These are phyloP conservation scores for Cryptococcus sp. DNA, from an alignment of 1,284 basidiomycete genomes.

Conservation along the genomic window DNA sequence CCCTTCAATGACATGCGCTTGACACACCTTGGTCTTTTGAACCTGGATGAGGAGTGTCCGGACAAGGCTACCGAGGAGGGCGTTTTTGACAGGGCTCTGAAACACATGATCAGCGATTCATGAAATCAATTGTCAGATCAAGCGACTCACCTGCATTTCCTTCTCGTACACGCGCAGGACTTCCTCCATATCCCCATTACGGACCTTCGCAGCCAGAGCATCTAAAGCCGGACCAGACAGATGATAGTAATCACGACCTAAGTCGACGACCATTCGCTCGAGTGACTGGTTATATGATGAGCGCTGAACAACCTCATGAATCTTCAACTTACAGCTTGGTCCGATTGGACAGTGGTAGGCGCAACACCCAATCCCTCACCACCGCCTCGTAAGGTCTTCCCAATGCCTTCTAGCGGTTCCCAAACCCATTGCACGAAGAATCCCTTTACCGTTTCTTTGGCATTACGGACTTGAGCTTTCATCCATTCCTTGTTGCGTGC, in stretches of 20 bases:
- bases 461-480: slow-evolving; percentile 62
- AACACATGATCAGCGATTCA: not conserved
- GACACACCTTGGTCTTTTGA: slow-evolving; percentile 87
- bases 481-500: slow-evolving; percentile 51
- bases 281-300: slow-evolving; percentile 64
- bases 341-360: slow-evolving; percentile 49
- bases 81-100: slow-evolving; percentile 73
- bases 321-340: slow-evolving; percentile 39
- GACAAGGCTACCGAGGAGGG: slow-evolving; percentile 76
- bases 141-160: slow-evolving; percentile 67
- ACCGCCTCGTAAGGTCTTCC: slow-evolving; percentile 69
- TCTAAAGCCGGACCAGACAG: slow-evolving; percentile 63
- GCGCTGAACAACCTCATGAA: not conserved
- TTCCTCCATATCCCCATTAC: slow-evolving; percentile 80
- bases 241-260: slow-evolving; percentile 72
- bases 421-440: slow-evolving; percentile 85
- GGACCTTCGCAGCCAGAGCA: slow-evolving; percentile 66
- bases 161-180: slow-evolving; percentile 88
- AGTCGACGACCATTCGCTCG: slow-evolving; percentile 85
- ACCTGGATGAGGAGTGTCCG: slow-evolving; percentile 88
- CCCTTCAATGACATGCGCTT: not conserved
- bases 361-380: slow-evolving; percentile 57
- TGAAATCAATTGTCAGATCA: too few species aligned
- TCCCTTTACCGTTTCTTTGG: slow-evolving; percentile 67
- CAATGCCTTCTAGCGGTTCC: slow-evolving; percentile 78